Evolutionary conservation across 2,329 filamentous ascomycete genomes (phyloP).

Genomic region (Diplodia mutila): DNA sequence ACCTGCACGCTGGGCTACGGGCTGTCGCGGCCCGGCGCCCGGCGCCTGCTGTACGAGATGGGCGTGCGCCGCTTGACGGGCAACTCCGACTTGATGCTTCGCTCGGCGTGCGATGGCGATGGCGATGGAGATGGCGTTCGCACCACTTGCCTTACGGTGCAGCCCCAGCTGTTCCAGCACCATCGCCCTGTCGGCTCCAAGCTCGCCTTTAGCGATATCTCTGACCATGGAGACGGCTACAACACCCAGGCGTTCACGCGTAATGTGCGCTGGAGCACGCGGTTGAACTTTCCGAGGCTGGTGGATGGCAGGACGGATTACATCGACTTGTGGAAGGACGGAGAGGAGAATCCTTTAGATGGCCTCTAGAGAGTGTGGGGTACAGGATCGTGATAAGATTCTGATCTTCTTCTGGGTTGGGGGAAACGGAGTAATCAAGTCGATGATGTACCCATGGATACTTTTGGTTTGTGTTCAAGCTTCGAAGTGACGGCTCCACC

Average conservation of each 20-base stretch:
- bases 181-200: constrained; percentile 30
- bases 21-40: constrained; percentile 30
- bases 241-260: constrained; percentile 28
- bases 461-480: not conserved
- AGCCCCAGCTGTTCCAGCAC: constrained; percentile 35
- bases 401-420: too few relatives aligned
- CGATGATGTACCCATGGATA: too few relatives aligned
- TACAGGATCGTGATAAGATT: too few relatives aligned
- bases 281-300: constrained; percentile 32
- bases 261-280: constrained; percentile 35
- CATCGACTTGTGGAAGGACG: constrained; percentile 17
- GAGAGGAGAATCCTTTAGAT: not conserved
- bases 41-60: constrained; percentile 36
- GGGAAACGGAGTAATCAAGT: too few relatives aligned
- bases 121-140: constrained; percentile 12
- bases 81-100: constrained; percentile 42
- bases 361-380: not conserved
- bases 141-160: constrained; percentile 34
- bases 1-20: constrained; percentile 29
- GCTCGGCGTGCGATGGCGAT: constrained; percentile 36
- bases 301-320: constrained; percentile 30
- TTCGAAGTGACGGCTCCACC: not conserved
- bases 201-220: constrained; percentile 33
- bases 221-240: constrained; percentile 30
- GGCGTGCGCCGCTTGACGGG: constrained; percentile 30